These are phyloP conservation scores for Aspergillus japonicus DNA, from an alignment of 2,329 filamentous ascomycete species.

Conservation along the genomic window DNA sequence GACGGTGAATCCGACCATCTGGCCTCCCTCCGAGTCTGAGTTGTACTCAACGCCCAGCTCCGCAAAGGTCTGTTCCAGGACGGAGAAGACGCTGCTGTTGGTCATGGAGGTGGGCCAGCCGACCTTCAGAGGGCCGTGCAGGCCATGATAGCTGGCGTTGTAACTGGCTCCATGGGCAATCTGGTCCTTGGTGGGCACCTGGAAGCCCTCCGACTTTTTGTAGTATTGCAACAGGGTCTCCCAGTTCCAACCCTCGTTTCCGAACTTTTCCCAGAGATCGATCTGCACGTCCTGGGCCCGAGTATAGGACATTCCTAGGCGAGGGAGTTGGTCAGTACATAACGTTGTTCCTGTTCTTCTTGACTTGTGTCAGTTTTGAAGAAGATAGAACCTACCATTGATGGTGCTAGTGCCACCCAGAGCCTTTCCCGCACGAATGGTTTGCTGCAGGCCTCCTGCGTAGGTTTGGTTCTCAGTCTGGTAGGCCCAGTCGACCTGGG, in stretches of 20 bases:
- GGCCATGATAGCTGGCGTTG: slow-evolving; percentile 29
- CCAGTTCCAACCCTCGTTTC: slow-evolving; percentile 38
- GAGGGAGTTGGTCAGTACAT: too few species aligned
- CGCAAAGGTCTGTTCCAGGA: slow-evolving; percentile 41
- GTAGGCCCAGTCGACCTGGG: slow-evolving; percentile 46
- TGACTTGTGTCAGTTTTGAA: background rate
- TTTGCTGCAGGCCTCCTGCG: slow-evolving; percentile 32
- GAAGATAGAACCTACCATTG: slow-evolving; percentile 32
- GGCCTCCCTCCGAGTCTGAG: slow-evolving; percentile 46
- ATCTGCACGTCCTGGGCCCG: slow-evolving; percentile 40
- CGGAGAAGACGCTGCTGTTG: slow-evolving; percentile 25
- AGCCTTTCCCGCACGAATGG: slow-evolving; percentile 44
- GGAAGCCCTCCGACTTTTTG: slow-evolving; percentile 30
- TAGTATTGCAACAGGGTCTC: slow-evolving; percentile 32
- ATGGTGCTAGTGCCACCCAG: slow-evolving; percentile 47
- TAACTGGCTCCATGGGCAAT: slow-evolving; percentile 27
- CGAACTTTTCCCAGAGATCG: slow-evolving; percentile 37
- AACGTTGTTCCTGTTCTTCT: background rate
- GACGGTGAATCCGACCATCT: slow-evolving; percentile 45
- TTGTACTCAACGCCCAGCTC: slow-evolving; percentile 41
- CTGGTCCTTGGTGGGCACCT: slow-evolving; percentile 25
- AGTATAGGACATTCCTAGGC: slow-evolving; percentile 40
- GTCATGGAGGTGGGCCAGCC: slow-evolving; percentile 26
- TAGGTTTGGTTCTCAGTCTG: slow-evolving; percentile 43
- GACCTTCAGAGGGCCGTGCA: slow-evolving; percentile 31